Percentiles rank a stretch among this genome's conserved stretches.
Evolutionary conservation across 208 protist species (phyloP).

Genomic region (Leishmania major): DNA sequence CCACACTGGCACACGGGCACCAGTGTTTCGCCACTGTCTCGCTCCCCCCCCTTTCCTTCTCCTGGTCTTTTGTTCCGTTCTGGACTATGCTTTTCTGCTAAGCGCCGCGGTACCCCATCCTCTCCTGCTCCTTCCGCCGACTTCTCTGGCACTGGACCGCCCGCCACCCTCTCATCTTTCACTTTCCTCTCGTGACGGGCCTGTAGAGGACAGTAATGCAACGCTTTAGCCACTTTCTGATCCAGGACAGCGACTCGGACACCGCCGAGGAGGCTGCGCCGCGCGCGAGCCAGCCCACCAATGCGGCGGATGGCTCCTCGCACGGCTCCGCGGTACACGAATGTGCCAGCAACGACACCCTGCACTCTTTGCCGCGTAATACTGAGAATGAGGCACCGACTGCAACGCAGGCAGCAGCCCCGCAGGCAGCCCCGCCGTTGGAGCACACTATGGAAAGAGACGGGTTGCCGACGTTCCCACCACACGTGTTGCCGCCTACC

Average conservation of each 20-base stretch:
- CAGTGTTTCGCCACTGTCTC: not conserved
- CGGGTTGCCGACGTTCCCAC: not conserved
- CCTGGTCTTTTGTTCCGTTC: not conserved
- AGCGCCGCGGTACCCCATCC: not conserved
- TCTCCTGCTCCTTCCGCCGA: not conserved
- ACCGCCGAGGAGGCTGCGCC: constrained; percentile 32
- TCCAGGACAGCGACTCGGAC: constrained; percentile 69
- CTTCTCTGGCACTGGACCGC: not conserved
- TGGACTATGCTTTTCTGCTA: not conserved
- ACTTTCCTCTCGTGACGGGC: not conserved
- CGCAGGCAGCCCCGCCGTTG: not conserved
- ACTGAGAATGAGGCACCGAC: not conserved
- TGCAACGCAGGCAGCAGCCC: too few species aligned
- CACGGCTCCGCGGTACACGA: not conserved
- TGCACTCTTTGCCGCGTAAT: not conserved
- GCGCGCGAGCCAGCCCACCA: not conserved
- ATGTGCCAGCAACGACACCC: not conserved
- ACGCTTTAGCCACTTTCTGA: constrained; percentile 53
- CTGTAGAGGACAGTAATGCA: constrained; percentile 17
- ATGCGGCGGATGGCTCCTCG: constrained; percentile 4
- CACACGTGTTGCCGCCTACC: not conserved
- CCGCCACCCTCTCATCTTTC: not conserved
- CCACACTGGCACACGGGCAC: not conserved
- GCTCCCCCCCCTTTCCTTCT: not conserved
- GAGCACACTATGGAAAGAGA: not conserved